These are phyloP conservation scores for Pythium inflatum DNA, from an alignment of 352 stramenopile genomes.

Conservation along the genomic window DNA sequence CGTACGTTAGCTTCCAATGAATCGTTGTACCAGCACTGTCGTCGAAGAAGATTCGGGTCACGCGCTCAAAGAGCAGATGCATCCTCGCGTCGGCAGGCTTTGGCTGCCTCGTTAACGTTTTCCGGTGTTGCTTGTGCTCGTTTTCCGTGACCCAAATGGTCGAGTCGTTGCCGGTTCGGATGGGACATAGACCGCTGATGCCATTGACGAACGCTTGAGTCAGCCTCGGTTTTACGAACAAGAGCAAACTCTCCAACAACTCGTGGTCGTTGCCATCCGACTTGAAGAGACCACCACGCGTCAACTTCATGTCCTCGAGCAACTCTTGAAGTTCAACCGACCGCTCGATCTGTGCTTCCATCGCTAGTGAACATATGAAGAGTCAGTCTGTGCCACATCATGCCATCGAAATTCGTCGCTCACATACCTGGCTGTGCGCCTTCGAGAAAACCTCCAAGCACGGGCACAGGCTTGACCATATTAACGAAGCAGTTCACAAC, in stretches of 20 bases:
- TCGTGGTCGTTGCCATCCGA: not conserved
- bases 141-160: not conserved
- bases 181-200: too few relatives aligned
- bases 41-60: not conserved
- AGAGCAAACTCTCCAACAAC: not conserved
- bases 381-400: too few relatives aligned
- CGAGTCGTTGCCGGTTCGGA: too few relatives aligned
- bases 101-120: not conserved
- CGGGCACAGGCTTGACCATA: not conserved
- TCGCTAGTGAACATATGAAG: not conserved
- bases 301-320: not conserved
- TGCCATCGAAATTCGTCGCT: too few relatives aligned
- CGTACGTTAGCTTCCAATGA: not conserved
- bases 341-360: not conserved
- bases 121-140: not conserved
- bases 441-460: not conserved
- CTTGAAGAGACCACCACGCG: not conserved
- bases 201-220: too few relatives aligned
- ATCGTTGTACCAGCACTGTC: not conserved
- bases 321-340: not conserved
- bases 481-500: not conserved
- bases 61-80: conserved; percentile 1
- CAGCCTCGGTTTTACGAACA: too few relatives aligned
- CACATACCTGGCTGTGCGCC: not conserved
- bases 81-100: not conserved